Evolutionary conservation across 345 rosid genomes (phyloP), one percentile per base, ranked within the genome.

Genomic region (Kernera saxatilis): DNA sequence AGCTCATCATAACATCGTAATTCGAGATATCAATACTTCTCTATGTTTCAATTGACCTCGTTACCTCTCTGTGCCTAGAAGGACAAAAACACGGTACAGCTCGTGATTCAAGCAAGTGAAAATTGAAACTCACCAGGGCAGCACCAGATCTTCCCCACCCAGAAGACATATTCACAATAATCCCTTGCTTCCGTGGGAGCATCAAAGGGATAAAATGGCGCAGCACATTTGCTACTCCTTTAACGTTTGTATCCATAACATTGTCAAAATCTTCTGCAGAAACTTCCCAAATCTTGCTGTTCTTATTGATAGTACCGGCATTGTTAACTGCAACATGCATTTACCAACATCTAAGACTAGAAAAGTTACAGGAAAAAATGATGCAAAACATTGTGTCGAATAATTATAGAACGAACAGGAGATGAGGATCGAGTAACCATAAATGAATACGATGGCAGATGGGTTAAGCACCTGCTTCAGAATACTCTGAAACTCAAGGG

Each of bases 111-210:
- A 64, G n/a, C 0, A 53, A 39, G 68, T 41, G 44, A 30, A 27
- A 54, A 35, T 14, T 57, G 36, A 27, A 66, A 62, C 63, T 82
- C 81, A 93, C 97, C 96, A 88, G 84, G 5, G 97, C 98, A 70
- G 98, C 96, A 44, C 93, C 97, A 13, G 97, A 91, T 80, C 97
- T 75, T 73, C 98, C 98, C 97, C 97, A 93, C 35, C 98, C 98
- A 60, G 98, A 91, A 70, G 98, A 93, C 82, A 86, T 77, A 67
- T 93, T 93, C 33, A 93, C 91, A 58, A 93, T 82, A 55, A 93
- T 82, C 71, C 97, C 98, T 67, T 73, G 96, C 82, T 84, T 85
- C 45, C 64, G 85, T 15, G 91, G 87, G 55, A 93, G 64, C 97
- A 93, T 89, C 64, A 84, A 71, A 55, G 97, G 98, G 53, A 93